phyloP scores from a whole-genome alignment of 2,329 filamentous ascomycete species.

The Pezicula radicicola region DNA sequence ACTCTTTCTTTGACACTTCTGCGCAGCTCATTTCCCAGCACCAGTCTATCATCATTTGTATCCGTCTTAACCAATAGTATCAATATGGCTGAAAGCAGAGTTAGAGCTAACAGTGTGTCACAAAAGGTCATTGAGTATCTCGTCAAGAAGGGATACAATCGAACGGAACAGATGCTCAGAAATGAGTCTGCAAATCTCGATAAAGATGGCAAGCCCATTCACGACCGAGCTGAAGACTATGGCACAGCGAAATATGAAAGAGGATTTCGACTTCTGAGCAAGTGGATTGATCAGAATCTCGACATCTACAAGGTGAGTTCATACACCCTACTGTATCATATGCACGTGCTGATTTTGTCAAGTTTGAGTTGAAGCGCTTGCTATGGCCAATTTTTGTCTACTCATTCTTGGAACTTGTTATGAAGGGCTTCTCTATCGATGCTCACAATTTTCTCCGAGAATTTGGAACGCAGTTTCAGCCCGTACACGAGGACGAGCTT shows the following conservation, averaged over 20 bases:
- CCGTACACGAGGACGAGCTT: constrained; percentile 77
- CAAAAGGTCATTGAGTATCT: constrained; percentile 85
- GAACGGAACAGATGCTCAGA: constrained; percentile 88
- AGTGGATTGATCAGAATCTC: constrained; percentile 88
- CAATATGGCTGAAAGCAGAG: neutral
- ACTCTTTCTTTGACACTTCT: too few relatives aligned
- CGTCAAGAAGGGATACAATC: constrained; percentile 89
- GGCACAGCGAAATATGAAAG: constrained; percentile 76
- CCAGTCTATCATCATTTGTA: neutral
- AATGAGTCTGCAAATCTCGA: constrained; percentile 85
- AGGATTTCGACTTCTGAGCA: constrained; percentile 69
- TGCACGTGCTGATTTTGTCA: neutral
- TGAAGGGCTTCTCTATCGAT: constrained; percentile 68
- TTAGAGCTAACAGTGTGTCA: constrained; percentile 7
- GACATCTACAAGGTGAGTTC: constrained; percentile 82
- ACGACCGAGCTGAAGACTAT: constrained; percentile 60
- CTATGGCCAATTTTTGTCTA: constrained; percentile 95
- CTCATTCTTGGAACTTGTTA: constrained; percentile 78
- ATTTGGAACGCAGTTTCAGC: constrained; percentile 68
- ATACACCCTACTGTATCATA: constrained; percentile 4
- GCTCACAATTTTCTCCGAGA: constrained; percentile 70
- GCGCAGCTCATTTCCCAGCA: neutral
- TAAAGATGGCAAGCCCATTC: constrained; percentile 73
- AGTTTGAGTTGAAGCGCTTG: constrained; percentile 84
- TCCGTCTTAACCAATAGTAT: neutral